Conservation (phyloP, 1,284 basidiomycete genomes). For the Malassezia equina region DNA sequence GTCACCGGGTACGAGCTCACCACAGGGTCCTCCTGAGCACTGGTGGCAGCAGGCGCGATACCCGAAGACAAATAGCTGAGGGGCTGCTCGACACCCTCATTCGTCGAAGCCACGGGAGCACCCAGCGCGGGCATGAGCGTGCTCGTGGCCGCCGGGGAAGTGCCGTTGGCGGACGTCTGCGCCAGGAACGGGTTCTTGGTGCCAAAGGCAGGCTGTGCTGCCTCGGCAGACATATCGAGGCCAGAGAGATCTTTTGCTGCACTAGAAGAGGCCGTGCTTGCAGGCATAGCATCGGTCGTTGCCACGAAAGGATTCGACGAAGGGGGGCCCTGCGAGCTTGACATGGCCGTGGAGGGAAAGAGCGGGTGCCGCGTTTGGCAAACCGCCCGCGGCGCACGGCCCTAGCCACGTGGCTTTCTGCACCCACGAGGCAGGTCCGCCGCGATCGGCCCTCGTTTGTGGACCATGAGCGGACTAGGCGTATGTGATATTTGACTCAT, state of each 20-base stretch:
- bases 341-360: neutral
- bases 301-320: neutral
- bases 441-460: neutral
- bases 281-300: neutral
- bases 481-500: neutral
- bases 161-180: neutral
- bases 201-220: neutral
- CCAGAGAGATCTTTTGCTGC: neutral
- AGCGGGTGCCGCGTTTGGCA: neutral
- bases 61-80: neutral
- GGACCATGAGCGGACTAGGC: conserved; percentile 4
- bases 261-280: neutral
- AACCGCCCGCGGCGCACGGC: neutral
- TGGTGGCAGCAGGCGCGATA: neutral
- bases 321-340: neutral
- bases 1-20: neutral
- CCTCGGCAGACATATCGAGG: neutral
- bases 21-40: neutral
- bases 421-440: neutral
- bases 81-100: neutral
- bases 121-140: neutral
- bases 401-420: neutral
- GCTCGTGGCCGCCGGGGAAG: neutral
- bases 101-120: neutral
- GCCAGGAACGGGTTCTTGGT: conserved; percentile 8